Evolutionary conservation across 495 filamentous ascomycete genomes (phyloP).

Genomic region (Tuber borchii): DNA sequence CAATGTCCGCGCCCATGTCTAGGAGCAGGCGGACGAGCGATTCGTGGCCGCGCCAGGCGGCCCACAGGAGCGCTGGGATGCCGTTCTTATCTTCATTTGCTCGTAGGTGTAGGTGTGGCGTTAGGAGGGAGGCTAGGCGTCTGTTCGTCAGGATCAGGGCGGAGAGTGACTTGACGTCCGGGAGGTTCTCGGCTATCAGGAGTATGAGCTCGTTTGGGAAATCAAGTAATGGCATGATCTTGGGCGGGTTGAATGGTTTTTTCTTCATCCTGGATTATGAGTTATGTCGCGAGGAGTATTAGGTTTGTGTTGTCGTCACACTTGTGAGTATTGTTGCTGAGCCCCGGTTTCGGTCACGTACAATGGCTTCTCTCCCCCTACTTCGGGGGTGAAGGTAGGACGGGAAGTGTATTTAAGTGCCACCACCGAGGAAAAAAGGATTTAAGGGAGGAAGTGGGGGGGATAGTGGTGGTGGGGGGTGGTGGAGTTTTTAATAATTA

Average conservation of each 20-base stretch:
- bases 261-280: conserved; percentile 1
- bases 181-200: conserved; percentile 5
- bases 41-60: background rate
- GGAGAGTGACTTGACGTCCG: background rate
- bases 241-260: background rate
- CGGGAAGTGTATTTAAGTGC: background rate
- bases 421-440: background rate
- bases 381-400: conserved; percentile 3
- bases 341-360: background rate
- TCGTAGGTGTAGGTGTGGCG: background rate
- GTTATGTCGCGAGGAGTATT: background rate
- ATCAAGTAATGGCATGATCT: conserved; percentile 2
- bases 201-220: conserved; percentile 5
- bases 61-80: background rate
- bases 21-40: background rate
- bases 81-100: background rate
- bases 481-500: background rate
- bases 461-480: background rate
- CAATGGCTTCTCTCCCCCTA: background rate
- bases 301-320: background rate
- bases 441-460: background rate
- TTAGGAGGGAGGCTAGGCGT: background rate
- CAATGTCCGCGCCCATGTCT: background rate
- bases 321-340: background rate
- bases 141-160: background rate